A percentile compares a stretch with the other conserved stretches of the same genome.
These are phyloP conservation scores for Candida dubliniensis DNA, from an alignment of 1,139 yeast genomes.

Conservation along the genomic window DNA sequence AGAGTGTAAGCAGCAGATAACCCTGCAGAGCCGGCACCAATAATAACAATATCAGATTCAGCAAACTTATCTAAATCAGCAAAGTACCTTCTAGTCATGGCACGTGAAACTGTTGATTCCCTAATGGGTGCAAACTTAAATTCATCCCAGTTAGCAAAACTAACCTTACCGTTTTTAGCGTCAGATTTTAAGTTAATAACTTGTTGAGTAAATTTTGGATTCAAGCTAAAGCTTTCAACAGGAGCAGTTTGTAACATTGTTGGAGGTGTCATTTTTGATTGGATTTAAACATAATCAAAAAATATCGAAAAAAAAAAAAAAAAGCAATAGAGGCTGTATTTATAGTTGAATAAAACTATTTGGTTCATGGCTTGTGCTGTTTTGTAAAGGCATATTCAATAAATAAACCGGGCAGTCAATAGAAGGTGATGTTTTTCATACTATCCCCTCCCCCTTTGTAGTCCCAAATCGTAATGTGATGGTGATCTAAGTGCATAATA, in stretches of 20 bases:
- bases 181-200: slow-evolving; percentile 15
- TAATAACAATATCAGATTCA: slow-evolving; percentile 71
- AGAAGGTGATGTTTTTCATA: too few relatives aligned
- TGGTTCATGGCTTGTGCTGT: too few relatives aligned
- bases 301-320: background rate
- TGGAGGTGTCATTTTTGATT: slow-evolving; percentile 35
- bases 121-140: slow-evolving; percentile 73
- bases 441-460: too few relatives aligned
- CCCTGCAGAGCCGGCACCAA: slow-evolving; percentile 83
- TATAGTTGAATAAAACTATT: background rate
- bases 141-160: slow-evolving; percentile 60
- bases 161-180: slow-evolving; percentile 20
- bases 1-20: slow-evolving; percentile 71
- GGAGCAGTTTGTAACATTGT: slow-evolving; percentile 32
- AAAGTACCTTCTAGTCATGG: slow-evolving; percentile 78
- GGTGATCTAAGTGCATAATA: too few relatives aligned
- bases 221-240: slow-evolving; percentile 12
- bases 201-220: slow-evolving; percentile 7
- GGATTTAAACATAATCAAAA: background rate
- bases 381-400: too few relatives aligned
- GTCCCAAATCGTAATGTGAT: too few relatives aligned
- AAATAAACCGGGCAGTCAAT: too few relatives aligned
- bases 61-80: slow-evolving; percentile 73
- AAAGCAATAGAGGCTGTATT: background rate
- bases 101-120: slow-evolving; percentile 79